Percentiles rank a stretch among this genome's conserved stretches.
phyloP scores from a whole-genome alignment of 2,329 filamentous ascomycete genomes.

The Polytolypa hystricis region DNA sequence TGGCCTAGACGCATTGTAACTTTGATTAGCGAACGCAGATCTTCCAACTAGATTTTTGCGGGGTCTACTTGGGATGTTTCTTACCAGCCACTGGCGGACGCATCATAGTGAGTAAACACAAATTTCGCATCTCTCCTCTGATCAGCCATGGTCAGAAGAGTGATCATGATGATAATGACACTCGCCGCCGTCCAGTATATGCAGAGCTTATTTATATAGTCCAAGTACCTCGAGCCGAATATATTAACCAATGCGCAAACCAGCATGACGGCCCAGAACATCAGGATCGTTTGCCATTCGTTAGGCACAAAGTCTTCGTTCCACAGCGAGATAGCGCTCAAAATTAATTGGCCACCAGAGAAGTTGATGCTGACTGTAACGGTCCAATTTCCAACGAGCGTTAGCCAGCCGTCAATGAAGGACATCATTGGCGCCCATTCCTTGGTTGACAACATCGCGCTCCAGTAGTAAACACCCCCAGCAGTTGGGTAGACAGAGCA shows the following conservation, averaged over 20 bases:
- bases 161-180: conserved; percentile 57
- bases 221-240: conserved; percentile 51
- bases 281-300: conserved; percentile 57
- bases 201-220: conserved; percentile 61
- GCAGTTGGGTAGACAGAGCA: conserved; percentile 58
- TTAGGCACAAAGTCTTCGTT: conserved; percentile 58
- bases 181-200: conserved; percentile 60
- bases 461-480: conserved; percentile 62
- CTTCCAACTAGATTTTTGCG: too few species aligned
- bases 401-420: conserved; percentile 62
- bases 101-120: conserved; percentile 59
- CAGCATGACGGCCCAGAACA: conserved; percentile 61
- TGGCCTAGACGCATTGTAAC: conserved; percentile 33
- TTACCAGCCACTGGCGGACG: conserved; percentile 52
- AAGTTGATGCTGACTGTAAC: conserved; percentile 58
- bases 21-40: not conserved
- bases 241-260: conserved; percentile 55
- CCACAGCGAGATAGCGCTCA: conserved; percentile 58
- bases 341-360: conserved; percentile 57
- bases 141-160: conserved; percentile 51
- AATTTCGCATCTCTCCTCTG: conserved; percentile 47
- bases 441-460: conserved; percentile 54
- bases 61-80: conserved; percentile 15
- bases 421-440: conserved; percentile 56
- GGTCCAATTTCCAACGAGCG: conserved; percentile 64